Percentiles rank a stretch among this genome's conserved stretches.
Conservation (phyloP, 2,329 filamentous ascomycete genomes). For the Samsoniella hepiali region DNA sequence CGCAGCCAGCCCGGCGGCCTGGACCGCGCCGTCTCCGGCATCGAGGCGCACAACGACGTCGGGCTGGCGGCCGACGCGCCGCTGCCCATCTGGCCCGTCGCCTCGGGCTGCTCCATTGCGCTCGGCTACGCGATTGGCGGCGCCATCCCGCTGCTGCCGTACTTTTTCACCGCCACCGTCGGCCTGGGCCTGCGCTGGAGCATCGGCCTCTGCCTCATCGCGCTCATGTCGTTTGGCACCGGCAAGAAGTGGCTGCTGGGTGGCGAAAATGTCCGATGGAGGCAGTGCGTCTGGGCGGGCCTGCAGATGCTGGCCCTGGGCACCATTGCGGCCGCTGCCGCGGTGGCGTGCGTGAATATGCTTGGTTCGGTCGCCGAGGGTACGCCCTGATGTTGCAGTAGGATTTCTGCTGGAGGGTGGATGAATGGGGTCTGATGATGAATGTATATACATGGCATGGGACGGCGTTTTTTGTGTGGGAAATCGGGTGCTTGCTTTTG, state of each 20-base stretch:
- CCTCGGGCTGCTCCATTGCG: conserved; percentile 57
- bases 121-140: conserved; percentile 62
- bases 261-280: conserved; percentile 18
- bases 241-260: conserved; percentile 46
- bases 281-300: conserved; percentile 29
- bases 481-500: neutral
- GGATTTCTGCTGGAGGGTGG: neutral
- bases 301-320: conserved; percentile 36
- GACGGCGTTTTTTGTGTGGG: neutral
- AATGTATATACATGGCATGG: neutral
- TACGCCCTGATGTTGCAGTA: neutral
- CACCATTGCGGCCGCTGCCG: conserved; percentile 31
- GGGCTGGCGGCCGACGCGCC: conserved; percentile 15
- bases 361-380: conserved; percentile 21
- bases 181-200: conserved; percentile 49
- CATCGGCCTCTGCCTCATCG: conserved; percentile 50
- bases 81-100: conserved; percentile 34
- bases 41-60: conserved; percentile 22
- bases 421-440: neutral
- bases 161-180: conserved; percentile 49
- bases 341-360: conserved; percentile 30
- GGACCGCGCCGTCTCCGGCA: conserved; percentile 22
- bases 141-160: conserved; percentile 59
- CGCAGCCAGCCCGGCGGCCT: conserved; percentile 32
- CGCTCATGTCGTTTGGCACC: conserved; percentile 56